Base-by-base conservation (phyloP, 352 stramenopile species). In the Pythium dissimile region DNA sequence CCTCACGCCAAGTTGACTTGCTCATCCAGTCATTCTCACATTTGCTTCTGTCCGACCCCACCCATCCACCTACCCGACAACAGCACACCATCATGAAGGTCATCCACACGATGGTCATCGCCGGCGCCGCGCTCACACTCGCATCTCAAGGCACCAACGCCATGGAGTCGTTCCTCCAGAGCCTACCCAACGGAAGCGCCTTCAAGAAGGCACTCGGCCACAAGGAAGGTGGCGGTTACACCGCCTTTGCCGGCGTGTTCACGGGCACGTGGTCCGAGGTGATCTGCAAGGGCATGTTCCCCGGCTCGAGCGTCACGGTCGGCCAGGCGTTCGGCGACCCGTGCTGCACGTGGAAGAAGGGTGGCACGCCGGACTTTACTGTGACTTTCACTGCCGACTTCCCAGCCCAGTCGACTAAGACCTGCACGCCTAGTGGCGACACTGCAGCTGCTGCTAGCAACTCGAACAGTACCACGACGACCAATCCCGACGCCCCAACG, bases 291-390 rank as follows among this genome's bases (percentile, higher is more conserved):
- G 37, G 54, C 31, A 54, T 31, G 20, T 62, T 42, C 54, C 54
- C 54, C 4, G 54, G 54, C 32, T 48, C 54, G 15, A 49, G 35
- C 27, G 49, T 62, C 30, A 62, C 54, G 1, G 35, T 62, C 7
- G 54, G 54, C 8, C 54, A 62, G 54, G 54, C 44, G 12, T 62
- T 62, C 15, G 54, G 54, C 5, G 54, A 62, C 26, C 54, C 54
- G 34, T 62, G 54, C 44, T 62, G 54, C 44, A 54, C 34, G 43
- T 62, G 44, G 54, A 48, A 37, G 26, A 41, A 54, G 26, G 44
- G 54, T 6, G 54, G 27, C 12, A 54, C 21, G 18, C 43, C 43
- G 10, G 45, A 54, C 18, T 62, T 54, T 26, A 9, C 9, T 11
- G 54, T 62, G 34, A 37, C 54, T 18, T 55, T 50, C 27, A 27